Base-by-base conservation (phyloP, 2,329 filamentous ascomycete genomes). In the Sporothrix inflata region DNA sequence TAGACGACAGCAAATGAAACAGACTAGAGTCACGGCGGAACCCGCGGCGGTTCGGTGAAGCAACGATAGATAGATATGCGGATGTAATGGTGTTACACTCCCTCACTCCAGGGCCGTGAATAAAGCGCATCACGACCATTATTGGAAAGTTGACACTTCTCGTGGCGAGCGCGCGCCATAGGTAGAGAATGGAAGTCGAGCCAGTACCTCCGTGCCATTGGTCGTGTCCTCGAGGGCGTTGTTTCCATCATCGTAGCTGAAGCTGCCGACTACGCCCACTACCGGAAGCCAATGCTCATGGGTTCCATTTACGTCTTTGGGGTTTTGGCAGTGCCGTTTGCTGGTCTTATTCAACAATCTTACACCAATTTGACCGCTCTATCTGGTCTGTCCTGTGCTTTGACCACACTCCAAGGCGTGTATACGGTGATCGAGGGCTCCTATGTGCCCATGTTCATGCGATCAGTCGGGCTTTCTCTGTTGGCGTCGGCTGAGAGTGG, bases 201-300 rank as follows among this genome's bases (percentile, higher is more conserved):
- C n/a, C n/a, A n/a, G n/a, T n/a, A n/a, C n/a, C n/a, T n/a, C 2
- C 27, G 66, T 21, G 27, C 71, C 21, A 72, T 72, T 19, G 66
- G 71, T 4, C 71, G 66, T 14, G 65, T 66, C 12, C 24, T 72
- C 5, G 71, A 72, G 34, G 71, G 71, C 55, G 47, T 72, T 3
- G 55, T 69, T 1, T n/a, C 71, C n/a, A 69, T 72, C n/a, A 5
- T 55, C 11, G 71, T 72, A 3, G 71, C 71, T 9, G 66, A 66
- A 5, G 47, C 66, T 2, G 71, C 71, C 24, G 71, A 72, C 53
- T 72, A 63, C 24, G 42, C 71, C 4, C 19, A 57, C 45, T 51
- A 30, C 14, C 71, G 71, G 42, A 72, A 72, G 47, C 66, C 71
- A 1, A 72, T 72, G 71, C 61, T 72, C 53, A 69, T 72, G 65